Base-by-base conservation (phyloP, 2,329 filamentous ascomycete species). In the Epichloe baconii region DNA sequence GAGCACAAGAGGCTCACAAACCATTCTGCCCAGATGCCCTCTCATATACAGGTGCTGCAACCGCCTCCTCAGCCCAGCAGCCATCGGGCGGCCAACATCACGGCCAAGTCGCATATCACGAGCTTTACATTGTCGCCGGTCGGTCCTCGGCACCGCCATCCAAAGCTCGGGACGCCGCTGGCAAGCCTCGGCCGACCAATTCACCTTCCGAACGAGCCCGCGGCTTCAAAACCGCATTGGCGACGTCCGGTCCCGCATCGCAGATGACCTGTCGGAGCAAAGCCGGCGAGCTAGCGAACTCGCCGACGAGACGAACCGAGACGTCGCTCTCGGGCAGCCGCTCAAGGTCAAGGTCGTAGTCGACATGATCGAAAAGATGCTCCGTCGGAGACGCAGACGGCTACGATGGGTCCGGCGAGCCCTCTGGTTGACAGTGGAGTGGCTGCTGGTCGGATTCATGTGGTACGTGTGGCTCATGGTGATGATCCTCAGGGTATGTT, bases 391-490 rank as follows among this genome's bases (percentile, higher is more conserved):
- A 49, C 75, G 81, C 14, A 68, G 81, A 34, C 69, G 80, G 52
- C 80, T 93, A 61, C 75, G 87, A 50, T 89, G 88, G 81, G 67
- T 89, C 23, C 75, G 88, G 40, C 75, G 86, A 14, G 80, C 82
- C 0, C 83, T 88, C 14, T 97, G 89, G 78, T 80, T 89, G 50
- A 68, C 84, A 19, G 79, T 96, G 15, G 91, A 97, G 71, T 96
- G 89, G 88, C 71, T 81, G 47, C 76, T 97, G 17, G 81, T 97
- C 40, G 86, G 86, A 4, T 79, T 94, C 58, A 88, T 97, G 82
- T 96, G 93, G 89, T 88, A 85, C 67, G 83, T 94, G 15, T 97
- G 91, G 89, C 80, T 94, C 53, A 73, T 95, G 36, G 90, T 96
- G 23, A 86, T 89, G 64, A 73, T 91, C 23, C 72, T 85, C 48